These are phyloP conservation scores for Diplodia scrobiculata DNA, from an alignment of 2,329 filamentous ascomycete species.

Conservation along the genomic window DNA sequence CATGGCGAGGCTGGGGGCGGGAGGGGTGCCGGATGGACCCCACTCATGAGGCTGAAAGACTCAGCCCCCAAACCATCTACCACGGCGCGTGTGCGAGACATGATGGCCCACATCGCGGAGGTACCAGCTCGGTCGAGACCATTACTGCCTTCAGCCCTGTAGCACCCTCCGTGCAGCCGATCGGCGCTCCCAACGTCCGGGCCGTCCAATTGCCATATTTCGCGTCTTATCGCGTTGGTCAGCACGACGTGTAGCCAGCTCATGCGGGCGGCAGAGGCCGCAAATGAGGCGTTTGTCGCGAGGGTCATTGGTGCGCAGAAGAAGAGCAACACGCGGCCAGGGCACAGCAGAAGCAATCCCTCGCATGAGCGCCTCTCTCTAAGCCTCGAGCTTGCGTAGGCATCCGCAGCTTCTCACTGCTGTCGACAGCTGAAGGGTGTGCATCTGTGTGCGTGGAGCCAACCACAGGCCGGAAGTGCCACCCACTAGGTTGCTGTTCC, in stretches of 20 bases:
- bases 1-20: not conserved
- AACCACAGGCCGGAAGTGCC: too few species aligned
- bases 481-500: too few species aligned
- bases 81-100: not conserved
- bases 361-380: too few species aligned
- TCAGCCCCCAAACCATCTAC: not conserved
- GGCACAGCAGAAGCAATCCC: too few species aligned
- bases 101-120: too few species aligned
- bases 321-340: not conserved
- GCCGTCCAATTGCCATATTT: not conserved
- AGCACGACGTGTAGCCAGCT: not conserved
- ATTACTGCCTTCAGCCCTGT: not conserved
- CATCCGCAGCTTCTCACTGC: too few species aligned
- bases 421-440: too few species aligned
- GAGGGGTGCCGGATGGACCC: not conserved
- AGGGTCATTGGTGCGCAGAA: not conserved
- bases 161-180: not conserved
- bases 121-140: not conserved
- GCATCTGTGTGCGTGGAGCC: too few species aligned
- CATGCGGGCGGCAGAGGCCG: not conserved
- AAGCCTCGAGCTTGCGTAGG: too few species aligned
- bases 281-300: not conserved
- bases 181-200: not conserved
- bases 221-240: not conserved
- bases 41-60: constrained; percentile 6